Evolutionary conservation across 1,284 basidiomycete species (phyloP).

Genomic region (Pseudozyma tsukubaensis): DNA sequence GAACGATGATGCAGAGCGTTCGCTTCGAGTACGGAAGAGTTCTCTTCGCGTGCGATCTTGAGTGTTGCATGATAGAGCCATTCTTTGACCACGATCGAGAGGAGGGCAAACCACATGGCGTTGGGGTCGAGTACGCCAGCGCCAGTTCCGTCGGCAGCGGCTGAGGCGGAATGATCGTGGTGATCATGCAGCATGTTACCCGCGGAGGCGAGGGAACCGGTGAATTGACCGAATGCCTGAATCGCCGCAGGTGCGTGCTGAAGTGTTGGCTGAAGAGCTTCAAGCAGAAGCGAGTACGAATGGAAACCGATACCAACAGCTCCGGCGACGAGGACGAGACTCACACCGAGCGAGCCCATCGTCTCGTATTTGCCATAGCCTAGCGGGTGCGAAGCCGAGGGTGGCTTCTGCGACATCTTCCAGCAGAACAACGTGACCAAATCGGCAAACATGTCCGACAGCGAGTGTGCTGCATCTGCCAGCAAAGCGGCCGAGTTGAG

Average conservation of each 20-base stretch:
- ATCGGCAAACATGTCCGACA: conserved; percentile 87
- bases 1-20: conserved; percentile 81
- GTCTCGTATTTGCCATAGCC: conserved; percentile 93
- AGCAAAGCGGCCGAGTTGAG: conserved; percentile 86
- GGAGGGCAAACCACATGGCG: conserved; percentile 92
- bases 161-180: conserved; percentile 68
- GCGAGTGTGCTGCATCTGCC: conserved; percentile 94
- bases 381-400: conserved; percentile 82
- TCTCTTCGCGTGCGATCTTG: conserved; percentile 87
- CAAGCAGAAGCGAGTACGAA: conserved; percentile 83
- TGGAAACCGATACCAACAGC: conserved; percentile 91
- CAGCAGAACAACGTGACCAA: conserved; percentile 93
- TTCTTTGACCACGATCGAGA: conserved; percentile 86
- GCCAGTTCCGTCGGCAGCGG: conserved; percentile 13
- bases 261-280: conserved; percentile 73
- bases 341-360: conserved; percentile 85
- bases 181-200: conserved; percentile 74
- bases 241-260: conserved; percentile 74
- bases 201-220: conserved; percentile 72
- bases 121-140: conserved; percentile 82
- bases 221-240: conserved; percentile 73
- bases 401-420: conserved; percentile 83
- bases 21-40: conserved; percentile 82
- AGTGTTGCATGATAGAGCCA: conserved; percentile 78
- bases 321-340: conserved; percentile 81